Evolutionary conservation across 2,329 filamentous ascomycete species (phyloP), one percentile per base, ranked within the genome.

Genomic region (Berkeleyomyces basicola): DNA sequence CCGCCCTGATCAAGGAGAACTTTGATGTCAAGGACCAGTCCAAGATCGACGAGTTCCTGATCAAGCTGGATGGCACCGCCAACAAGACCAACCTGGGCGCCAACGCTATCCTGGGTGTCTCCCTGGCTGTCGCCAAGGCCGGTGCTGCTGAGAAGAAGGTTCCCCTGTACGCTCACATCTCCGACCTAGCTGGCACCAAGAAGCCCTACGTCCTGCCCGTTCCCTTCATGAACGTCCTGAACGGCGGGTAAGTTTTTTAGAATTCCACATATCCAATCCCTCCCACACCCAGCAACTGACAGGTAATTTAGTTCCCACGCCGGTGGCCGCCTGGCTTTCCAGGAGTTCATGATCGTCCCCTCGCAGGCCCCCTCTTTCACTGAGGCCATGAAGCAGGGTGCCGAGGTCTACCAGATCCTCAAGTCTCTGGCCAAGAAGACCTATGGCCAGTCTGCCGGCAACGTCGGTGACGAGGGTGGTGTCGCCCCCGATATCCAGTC

Each of bases 401-500:
- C 92, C 71, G 93, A 99, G 79, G 90, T 96, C 71, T 99, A 99
- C 86, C 92, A 97, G 78, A 87, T 88, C 78, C 88, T 99, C 72
- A 99, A 99, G 87, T 72, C 82, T 71, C 84, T 97, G 66, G 91
- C 93, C 76, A 97, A 97, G 88, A 93, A 96, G 88, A 93, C 89
- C 83, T 99, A 99, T 76, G 93, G 93, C 74, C 92, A 96, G 79
- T 96, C 93, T 67, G 93, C 93, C 68, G 93, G 92, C 76, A 99
- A 99, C 76, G 93, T 99, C 69, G 93, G 93, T 78, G 93, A 99
- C 74, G 93, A 99, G 85, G 93, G 93, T 82, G 93, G 93, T 86
- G 93, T 99, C 73, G 93, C 93, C 70, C 93, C 93, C 70, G 91
- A 97, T 84, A 97, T 99, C 74, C 90, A 96, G 82, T 95, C 89